Evolutionary conservation across 225 moss, liverwort and hornwort genomes (phyloP).

Genomic region (Rhytidiadelphus loreus): DNA sequence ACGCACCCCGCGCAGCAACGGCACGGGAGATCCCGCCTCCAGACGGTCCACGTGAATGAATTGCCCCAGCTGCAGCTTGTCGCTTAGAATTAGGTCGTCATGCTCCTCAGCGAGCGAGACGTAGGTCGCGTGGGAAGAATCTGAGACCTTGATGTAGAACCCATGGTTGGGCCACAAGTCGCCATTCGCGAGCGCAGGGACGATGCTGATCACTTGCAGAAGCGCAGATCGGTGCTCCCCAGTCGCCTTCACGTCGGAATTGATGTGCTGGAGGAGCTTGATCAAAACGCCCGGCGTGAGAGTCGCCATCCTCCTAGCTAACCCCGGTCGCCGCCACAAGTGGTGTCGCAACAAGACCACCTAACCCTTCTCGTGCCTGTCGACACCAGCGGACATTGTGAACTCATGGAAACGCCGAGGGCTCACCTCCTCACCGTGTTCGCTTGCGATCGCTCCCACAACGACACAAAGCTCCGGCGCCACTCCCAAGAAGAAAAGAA

Average conservation of each 20-base stretch:
- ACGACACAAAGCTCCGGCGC: background rate
- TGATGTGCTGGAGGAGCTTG: conserved; percentile 38
- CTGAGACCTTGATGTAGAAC: conserved; percentile 47
- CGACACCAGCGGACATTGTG: conserved; percentile 5
- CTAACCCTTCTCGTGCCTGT: conserved; percentile 20
- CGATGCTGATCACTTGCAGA: conserved; percentile 48
- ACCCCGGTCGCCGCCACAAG: background rate
- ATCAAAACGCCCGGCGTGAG: conserved; percentile 38
- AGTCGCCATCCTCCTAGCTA: conserved; percentile 21
- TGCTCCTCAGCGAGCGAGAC: conserved; percentile 48
- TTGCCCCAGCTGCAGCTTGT: conserved; percentile 47
- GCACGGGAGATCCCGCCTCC: conserved; percentile 40
- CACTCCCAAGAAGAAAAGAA: background rate
- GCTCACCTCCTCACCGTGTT: background rate
- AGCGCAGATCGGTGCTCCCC: conserved; percentile 48
- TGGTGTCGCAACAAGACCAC: background rate
- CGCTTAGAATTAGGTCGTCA: conserved; percentile 40
- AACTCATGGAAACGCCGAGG: background rate
- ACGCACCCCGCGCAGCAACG: conserved; percentile 35
- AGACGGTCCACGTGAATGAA: conserved; percentile 48
- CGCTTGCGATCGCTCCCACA: background rate
- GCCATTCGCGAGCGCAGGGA: conserved; percentile 41
- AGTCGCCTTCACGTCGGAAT: conserved; percentile 40
- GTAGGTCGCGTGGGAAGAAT: conserved; percentile 46
- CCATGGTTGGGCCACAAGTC: conserved; percentile 48